Base-by-base conservation (phyloP, 2,329 filamentous ascomycete genomes). In the Exophiala sideris region DNA sequence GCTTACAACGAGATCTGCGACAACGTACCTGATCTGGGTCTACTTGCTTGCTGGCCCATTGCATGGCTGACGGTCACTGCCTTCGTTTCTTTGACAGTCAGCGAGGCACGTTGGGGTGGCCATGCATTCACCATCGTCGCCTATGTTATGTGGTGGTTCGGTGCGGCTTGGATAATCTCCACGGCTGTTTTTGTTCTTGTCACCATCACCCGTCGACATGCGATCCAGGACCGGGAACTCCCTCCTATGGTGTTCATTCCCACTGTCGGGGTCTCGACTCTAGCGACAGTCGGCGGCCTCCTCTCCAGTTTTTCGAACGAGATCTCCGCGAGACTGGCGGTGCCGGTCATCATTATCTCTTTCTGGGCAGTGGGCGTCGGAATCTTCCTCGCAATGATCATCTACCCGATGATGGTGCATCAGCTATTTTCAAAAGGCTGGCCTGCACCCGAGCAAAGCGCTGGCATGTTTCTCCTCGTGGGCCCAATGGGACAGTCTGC, bases 71-170 rank as follows among this genome's bases (percentile, higher is more conserved):
- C 58, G 2, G 42, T 62, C 10, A 51, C 52, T 9, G 67, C 66
- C 5, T 63, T 65, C 3, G 68, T 72, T 44, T 64, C 67, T 29
- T 59, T 71, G 11, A 65, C 70, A 54, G 84, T 95, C 83, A 36
- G 79, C 92, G 62, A 82, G 59, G 35, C 61, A 64, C 1, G 64
- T 33, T 65, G 68, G 48, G 69, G 66, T 57, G 62, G 64, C 14
- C 45, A 50, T 10, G 58, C 61, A 9, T 65, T 63, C 60, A 66
- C 66, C 3, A 36, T 71, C 7, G 59, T 64, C 18, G 63, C 67
- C 4, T 71, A 68, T 54, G 60, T 73, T 12, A 65, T 76, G 21
- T 76, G 73, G 73, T 76, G 73, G 72, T 65, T 72, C 11, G 65
- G 67, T 18, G 65, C 67, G 2, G 62, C 49, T 1, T 62, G 58